These are phyloP conservation scores for Microbotryum lychnidis-dioicae DNA, from an alignment of 1,284 basidiomycete species.

Conservation along the genomic window DNA sequence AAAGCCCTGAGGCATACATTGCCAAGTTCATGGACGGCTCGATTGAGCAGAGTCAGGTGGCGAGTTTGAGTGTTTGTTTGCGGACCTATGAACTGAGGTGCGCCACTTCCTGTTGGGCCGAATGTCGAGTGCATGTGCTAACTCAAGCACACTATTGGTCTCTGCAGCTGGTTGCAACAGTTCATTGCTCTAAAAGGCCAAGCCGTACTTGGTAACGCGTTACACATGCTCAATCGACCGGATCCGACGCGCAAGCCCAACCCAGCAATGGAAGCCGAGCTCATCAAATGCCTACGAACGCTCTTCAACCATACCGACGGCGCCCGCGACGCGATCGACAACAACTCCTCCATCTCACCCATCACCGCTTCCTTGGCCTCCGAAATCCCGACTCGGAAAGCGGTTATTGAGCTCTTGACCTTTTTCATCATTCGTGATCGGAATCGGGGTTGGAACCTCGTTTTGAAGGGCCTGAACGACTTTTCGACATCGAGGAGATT, in stretches of 20 bases:
- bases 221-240: constrained; percentile 60
- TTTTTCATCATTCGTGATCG: constrained; percentile 48
- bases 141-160: constrained; percentile 1
- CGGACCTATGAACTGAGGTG: constrained; percentile 73
- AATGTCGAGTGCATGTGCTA: too few relatives aligned
- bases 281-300: constrained; percentile 77
- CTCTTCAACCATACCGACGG: constrained; percentile 73
- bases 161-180: constrained; percentile 13
- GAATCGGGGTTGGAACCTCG: constrained; percentile 43
- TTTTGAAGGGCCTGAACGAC: constrained; percentile 46
- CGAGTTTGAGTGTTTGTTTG: constrained; percentile 67
- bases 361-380: constrained; percentile 79
- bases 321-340: constrained; percentile 66
- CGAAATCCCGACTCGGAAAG: constrained; percentile 68
- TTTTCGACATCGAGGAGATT: constrained; percentile 52
- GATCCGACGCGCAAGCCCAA: constrained; percentile 55
- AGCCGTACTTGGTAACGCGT: constrained; percentile 71
- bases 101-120: constrained; percentile 28
- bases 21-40: constrained; percentile 80
- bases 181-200: constrained; percentile 74
- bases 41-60: constrained; percentile 70
- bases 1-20: constrained; percentile 56
- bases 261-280: constrained; percentile 70
- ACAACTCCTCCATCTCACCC: constrained; percentile 69
- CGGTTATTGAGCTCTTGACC: constrained; percentile 66